These are phyloP conservation scores for Camelina sativa DNA, from an alignment of 345 rosid species.

Conservation along the genomic window DNA sequence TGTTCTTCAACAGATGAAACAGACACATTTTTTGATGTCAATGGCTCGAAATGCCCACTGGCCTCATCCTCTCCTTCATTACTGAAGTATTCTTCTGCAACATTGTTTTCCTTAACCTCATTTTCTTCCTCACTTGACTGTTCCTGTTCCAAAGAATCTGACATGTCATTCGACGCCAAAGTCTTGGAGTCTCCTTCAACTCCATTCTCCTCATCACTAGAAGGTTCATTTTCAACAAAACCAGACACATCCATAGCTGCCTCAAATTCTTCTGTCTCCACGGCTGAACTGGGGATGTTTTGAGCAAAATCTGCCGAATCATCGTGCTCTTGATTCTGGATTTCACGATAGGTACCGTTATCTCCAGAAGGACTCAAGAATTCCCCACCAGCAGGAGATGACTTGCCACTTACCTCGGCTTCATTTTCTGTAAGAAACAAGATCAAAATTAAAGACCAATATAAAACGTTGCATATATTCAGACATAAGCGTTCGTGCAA, in stretches of 20 bases:
- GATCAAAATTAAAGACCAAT: constrained; percentile 18
- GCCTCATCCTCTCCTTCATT: constrained; percentile 37
- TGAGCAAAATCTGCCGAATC: constrained; percentile 36
- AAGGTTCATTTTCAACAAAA: constrained; percentile 46
- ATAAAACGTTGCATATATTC: constrained; percentile 12
- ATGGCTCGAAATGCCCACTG: constrained; percentile 23
- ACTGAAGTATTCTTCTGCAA: constrained; percentile 45
- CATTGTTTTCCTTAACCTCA: constrained; percentile 31
- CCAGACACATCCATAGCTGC: constrained; percentile 38
- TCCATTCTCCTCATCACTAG: constrained; percentile 43
- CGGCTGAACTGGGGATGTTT: constrained; percentile 25
- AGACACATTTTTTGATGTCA: constrained; percentile 17
- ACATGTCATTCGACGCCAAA: constrained; percentile 38
- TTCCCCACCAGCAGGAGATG: constrained; percentile 43
- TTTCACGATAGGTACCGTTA: constrained; percentile 30
- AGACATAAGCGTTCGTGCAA: constrained; percentile 8
- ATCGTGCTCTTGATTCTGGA: constrained; percentile 26
- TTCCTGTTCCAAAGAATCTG: constrained; percentile 43
- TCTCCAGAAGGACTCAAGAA: constrained; percentile 39
- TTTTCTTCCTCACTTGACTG: constrained; percentile 34
- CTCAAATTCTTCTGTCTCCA: constrained; percentile 27
- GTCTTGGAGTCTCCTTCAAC: constrained; percentile 46
- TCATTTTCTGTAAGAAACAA: constrained; percentile 49
- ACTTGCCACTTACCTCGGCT: constrained; percentile 36
- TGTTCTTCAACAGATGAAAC: constrained; percentile 26